These are phyloP conservation scores for Venturia aucupariae DNA, from an alignment of 2,329 filamentous ascomycete genomes.

Conservation along the genomic window DNA sequence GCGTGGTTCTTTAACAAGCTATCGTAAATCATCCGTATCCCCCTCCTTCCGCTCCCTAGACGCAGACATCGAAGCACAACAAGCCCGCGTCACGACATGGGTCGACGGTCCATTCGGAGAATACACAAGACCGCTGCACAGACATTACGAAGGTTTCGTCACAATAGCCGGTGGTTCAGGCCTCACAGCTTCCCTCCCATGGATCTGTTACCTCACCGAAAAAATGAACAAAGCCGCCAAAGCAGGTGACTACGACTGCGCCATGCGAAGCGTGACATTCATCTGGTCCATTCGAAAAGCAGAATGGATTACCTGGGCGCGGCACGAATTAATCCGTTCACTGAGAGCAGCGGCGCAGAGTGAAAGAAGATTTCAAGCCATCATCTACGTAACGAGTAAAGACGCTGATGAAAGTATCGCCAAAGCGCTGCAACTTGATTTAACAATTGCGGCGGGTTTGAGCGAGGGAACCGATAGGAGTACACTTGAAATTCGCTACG, in stretches of 20 bases:
- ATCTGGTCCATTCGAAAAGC: conserved; percentile 12
- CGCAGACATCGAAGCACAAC: conserved; percentile 9
- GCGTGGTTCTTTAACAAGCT: background rate
- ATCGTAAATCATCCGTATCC: background rate
- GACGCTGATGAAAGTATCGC: background rate
- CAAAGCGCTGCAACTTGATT: conserved; percentile 8
- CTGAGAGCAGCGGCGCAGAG: conserved; percentile 1
- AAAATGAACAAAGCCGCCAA: conserved; percentile 8
- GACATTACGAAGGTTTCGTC: conserved; percentile 11
- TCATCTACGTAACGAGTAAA: conserved; percentile 10
- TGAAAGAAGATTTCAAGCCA: background rate
- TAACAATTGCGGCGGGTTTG: conserved; percentile 9
- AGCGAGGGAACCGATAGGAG: background rate
- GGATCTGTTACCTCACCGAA: conserved; percentile 16
- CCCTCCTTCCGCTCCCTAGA: conserved; percentile 6
- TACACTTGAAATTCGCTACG: conserved; percentile 9
- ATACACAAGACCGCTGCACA: background rate
- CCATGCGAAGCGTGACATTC: conserved; percentile 7
- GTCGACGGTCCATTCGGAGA: conserved; percentile 13
- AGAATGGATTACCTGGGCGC: conserved; percentile 13
- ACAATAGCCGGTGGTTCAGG: conserved; percentile 9
- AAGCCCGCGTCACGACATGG: conserved; percentile 15
- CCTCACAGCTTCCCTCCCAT: conserved; percentile 15
- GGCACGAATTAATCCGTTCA: conserved; percentile 7
- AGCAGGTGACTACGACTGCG: conserved; percentile 4